Base-by-base conservation (phyloP, 2,329 filamentous ascomycete species). In the Arthrobotrys megalospora region DNA sequence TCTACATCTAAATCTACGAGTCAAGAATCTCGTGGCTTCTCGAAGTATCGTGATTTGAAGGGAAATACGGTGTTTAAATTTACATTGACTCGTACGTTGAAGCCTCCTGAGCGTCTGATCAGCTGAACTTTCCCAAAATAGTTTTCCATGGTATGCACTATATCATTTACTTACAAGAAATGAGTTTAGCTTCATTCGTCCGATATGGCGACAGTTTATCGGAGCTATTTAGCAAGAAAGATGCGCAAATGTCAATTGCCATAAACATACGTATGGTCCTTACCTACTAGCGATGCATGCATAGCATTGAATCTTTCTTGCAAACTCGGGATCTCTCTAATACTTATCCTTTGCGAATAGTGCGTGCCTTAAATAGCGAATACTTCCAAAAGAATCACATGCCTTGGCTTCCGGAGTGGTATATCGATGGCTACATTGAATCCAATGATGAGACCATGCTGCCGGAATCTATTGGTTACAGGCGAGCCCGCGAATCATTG, bases 11-110 rank as follows among this genome's bases (percentile, higher is more conserved):
- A 68, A 11, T 72, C 63, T 12, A 36, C 53, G 11, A 72, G 6
- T 12, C 34, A 50, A 14, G 62, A 78, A 10, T 24, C 75, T 24
- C 62, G 67, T 12, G 75, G 75, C 1, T 78, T 72, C n/a, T 36
- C 63, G 14, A 67, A 62, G 16, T 72, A 66, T 45, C 67, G 67
- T n/a, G 67, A 78, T 52, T 1, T 5, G 10, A 50, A 48, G 36
- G 75, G 75, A 8, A 78, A 72, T 10, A 78, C 75, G 6, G 67
- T 78, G 1, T 72, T 78, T 16, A 67, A 72, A 16, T 78, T 78
- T 47, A 78, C 75, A 1, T 53, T 72, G 34, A 78, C 75, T 41
- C 60, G 67, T 72, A 64, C 14, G 75, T 47, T 34, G 14, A 63
- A 36, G 63, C 7, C 11, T 14, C 6, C 36, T 19, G 21, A 32